These are phyloP conservation scores for Colletotrichum sojae DNA, from an alignment of 2,329 filamentous ascomycete species.

Conservation along the genomic window DNA sequence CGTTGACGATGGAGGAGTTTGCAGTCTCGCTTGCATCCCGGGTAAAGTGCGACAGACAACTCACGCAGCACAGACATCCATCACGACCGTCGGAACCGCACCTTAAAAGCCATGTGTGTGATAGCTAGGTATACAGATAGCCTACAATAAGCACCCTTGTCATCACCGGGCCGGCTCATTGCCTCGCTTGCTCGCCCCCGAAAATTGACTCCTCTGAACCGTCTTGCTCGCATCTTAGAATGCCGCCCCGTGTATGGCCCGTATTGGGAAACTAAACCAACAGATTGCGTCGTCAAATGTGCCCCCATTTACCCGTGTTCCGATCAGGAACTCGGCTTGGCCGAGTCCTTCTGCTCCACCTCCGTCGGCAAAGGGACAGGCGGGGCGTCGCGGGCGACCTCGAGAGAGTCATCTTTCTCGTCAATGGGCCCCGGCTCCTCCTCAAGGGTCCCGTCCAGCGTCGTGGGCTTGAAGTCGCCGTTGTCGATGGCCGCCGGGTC, in stretches of 20 bases:
- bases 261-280: not conserved
- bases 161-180: constrained; percentile 12
- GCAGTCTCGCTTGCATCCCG: not conserved
- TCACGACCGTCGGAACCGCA: not conserved
- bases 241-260: constrained; percentile 17
- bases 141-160: constrained; percentile 28
- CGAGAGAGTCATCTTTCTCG: constrained; percentile 50
- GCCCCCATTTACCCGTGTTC: not conserved
- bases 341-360: constrained; percentile 35
- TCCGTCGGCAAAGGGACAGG: constrained; percentile 31
- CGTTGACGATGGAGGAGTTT: not conserved
- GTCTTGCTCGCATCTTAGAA: constrained; percentile 23
- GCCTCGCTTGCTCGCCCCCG: constrained; percentile 17
- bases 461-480: constrained; percentile 65
- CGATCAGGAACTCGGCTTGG: constrained; percentile 22
- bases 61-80: not conserved
- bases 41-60: not conserved
- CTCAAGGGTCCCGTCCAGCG: constrained; percentile 65
- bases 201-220: not conserved
- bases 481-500: constrained; percentile 54
- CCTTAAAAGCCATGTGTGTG: constrained; percentile 28
- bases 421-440: constrained; percentile 61
- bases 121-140: constrained; percentile 40
- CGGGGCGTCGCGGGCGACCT: constrained; percentile 37
- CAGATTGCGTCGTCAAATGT: not conserved